Evolutionary conservation across 2,329 filamentous ascomycete species (phyloP), one percentile per base, ranked within the genome.

Genomic region (Magnaporthiopsis rhizophila): DNA sequence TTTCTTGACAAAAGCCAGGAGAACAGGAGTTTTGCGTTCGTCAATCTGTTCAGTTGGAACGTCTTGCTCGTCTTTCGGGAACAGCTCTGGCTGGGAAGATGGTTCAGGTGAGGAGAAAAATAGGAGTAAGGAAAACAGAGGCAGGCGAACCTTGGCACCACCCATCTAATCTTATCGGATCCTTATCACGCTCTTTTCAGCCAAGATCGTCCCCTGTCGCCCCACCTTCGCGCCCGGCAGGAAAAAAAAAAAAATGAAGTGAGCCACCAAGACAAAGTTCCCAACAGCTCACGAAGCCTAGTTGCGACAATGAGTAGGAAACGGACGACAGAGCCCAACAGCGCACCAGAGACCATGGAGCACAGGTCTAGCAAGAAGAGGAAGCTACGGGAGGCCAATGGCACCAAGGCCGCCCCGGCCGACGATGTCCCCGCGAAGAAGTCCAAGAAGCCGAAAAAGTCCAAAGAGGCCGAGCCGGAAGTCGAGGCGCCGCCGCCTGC

Each of bases 351-450:
- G 38, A 18, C 11, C 5, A 65, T 62, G 62, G 69, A 74, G 63
- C 28, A 71, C 67, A 71, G 73, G 56, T 65, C 67, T 59, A 71
- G 70, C 71, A 76, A 75, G 64, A 76, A 76, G 71, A 71, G 74
- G 50, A 76, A 76, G 67, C 65, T 74, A 61, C 74, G 74, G 68
- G 74, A 75, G 38, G 61, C 66, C 57, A 69, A 67, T 60, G 66
- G 67, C n/a, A 6, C 66, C 59, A 74, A 69, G 64, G 65, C 66
- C 26, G 38, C 50, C 26, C 38, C 63, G 24, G n/a, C 58, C 7
- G 50, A 15, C 9, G 61, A 62, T 18, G 15, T 30, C n/a, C 26
- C 13, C 21, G 50, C 57, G 15, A 68, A 62, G 64, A 45, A 45
- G 15, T 61, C 50, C 32, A 69, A 68, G 62, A 69, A 69, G 63